Evolutionary conservation across 2,329 filamentous ascomycete genomes (phyloP), one percentile per base, ranked within the genome.

Genomic region (Shiraia sp.): DNA sequence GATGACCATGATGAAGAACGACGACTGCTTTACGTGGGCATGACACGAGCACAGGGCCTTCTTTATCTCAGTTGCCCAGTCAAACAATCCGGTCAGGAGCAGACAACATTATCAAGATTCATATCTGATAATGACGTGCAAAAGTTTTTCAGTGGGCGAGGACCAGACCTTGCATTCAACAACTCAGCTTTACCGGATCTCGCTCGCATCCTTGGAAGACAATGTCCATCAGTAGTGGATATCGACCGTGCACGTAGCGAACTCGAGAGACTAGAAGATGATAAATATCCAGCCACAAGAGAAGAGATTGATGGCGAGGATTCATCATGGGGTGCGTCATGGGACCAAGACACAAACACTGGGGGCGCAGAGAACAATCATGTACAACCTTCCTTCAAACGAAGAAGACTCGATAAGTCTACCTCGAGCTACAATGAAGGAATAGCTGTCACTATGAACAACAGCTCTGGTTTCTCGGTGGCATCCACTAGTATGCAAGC

Each of bases 1-100:
- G 91, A 96, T 32, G 89, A 97, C 62, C 77, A 79, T 3, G 86
- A 92, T 42, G 92, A 99, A 68, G 92, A 99, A 66, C 79, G 93
- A 45, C 79, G 92, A 19, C 72, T 99, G 32, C 76, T 99, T 0
- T 99, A 97, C 59, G 93, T 99, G 10, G 92, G 91, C 19, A 97
- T 99, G 91, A 99, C 92, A 3, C 79, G 92, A 64, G 92, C 93
- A 6, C 86, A 97, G 65, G 85, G 83, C 1, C 71, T 97, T 22
- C 73, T 99, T 1, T 96, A 96, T 57, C 75, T 97, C 40, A 96
- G 90, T 65, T 88, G 83, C 51, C 89, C 91, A 0, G 68, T 85
- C 26, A 84, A 83, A 53, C 85, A 82, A 45, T 82, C 85, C 6
- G 79, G 81, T 41, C 66, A 73, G 17, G 79, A 84, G 52, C 75